Evolutionary conservation across 2,329 filamentous ascomycete genomes (phyloP).

Genomic region (Diaporthe australafricana): DNA sequence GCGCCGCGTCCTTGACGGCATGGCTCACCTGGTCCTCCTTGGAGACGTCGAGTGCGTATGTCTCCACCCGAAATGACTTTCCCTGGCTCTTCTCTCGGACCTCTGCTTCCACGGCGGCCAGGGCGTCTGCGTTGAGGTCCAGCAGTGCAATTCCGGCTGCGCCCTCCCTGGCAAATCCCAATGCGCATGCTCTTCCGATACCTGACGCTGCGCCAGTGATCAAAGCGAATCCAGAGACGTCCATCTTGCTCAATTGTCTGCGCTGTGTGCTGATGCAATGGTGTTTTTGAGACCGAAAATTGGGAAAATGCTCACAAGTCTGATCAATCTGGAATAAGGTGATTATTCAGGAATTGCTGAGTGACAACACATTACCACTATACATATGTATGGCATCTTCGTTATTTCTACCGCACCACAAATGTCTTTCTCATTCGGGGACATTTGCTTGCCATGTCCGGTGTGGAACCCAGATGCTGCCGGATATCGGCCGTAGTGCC

Average conservation of each 20-base stretch:
- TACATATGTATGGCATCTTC: background rate
- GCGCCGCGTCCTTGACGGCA: constrained; percentile 43
- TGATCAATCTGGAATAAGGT: too few species aligned
- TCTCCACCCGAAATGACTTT: background rate
- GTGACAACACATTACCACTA: too few species aligned
- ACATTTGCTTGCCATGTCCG: background rate
- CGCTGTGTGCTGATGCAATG: background rate
- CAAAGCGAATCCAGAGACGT: constrained; percentile 47
- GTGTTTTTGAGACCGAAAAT: background rate
- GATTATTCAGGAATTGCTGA: too few species aligned
- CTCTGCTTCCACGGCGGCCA: constrained; percentile 38
- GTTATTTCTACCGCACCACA: background rate
- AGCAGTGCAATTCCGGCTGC: constrained; percentile 45
- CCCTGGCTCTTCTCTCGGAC: constrained; percentile 37
- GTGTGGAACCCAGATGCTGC: background rate
- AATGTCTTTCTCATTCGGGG: background rate
- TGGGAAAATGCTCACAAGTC: background rate
- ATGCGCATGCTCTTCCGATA: constrained; percentile 46
- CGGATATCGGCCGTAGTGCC: background rate
- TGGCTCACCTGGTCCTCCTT: constrained; percentile 46
- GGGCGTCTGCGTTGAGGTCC: constrained; percentile 41
- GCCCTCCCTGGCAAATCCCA: constrained; percentile 44
- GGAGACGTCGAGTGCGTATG: constrained; percentile 42
- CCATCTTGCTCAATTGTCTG: constrained; percentile 36
- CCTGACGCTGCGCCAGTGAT: constrained; percentile 48